phyloP scores from a whole-genome alignment of 2,329 filamentous ascomycete genomes.

The Sporothrix mexicana region DNA sequence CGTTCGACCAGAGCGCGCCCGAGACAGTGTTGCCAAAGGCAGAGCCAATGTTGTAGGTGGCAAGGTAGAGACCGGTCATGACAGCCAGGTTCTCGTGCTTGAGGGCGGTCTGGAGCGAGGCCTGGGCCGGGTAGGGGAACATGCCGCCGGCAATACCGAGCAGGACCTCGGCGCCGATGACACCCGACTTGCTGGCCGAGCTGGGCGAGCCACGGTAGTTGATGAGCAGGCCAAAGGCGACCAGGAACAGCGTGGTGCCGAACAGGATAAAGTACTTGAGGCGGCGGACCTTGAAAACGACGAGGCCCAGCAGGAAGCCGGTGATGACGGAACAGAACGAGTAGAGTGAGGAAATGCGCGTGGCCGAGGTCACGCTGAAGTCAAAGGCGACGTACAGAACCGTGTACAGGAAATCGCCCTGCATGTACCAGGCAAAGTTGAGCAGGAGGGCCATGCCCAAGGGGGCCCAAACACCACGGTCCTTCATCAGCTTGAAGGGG shows the following conservation, averaged over 20 bases:
- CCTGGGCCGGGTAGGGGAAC: constrained; percentile 60
- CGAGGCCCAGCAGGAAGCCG: constrained; percentile 60
- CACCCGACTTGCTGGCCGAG: constrained; percentile 55
- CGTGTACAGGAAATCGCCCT: constrained; percentile 69
- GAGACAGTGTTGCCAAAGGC: constrained; percentile 66
- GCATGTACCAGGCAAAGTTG: constrained; percentile 66
- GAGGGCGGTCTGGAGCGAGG: constrained; percentile 51
- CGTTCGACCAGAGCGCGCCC: constrained; percentile 67
- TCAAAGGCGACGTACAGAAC: constrained; percentile 67
- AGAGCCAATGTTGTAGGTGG: constrained; percentile 67
- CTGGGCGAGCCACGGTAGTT: constrained; percentile 62
- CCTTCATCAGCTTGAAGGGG: constrained; percentile 65
- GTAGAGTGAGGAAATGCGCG: constrained; percentile 66
- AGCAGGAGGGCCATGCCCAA: constrained; percentile 63
- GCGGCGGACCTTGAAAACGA: constrained; percentile 63
- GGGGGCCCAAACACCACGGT: constrained; percentile 68
- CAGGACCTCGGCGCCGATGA: constrained; percentile 67
- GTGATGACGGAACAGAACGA: constrained; percentile 62
- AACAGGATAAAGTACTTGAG: constrained; percentile 68
- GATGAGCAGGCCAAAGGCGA: constrained; percentile 70
- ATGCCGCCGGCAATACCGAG: constrained; percentile 68
- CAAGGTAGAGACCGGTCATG: constrained; percentile 67
- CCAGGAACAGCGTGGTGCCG: constrained; percentile 65
- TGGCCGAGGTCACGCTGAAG: constrained; percentile 61
- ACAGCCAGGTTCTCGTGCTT: constrained; percentile 64